Evolutionary conservation across 768 basidiomycete genomes (phyloP), one percentile per base, ranked within the genome.

Genomic region (Imleria badia): DNA sequence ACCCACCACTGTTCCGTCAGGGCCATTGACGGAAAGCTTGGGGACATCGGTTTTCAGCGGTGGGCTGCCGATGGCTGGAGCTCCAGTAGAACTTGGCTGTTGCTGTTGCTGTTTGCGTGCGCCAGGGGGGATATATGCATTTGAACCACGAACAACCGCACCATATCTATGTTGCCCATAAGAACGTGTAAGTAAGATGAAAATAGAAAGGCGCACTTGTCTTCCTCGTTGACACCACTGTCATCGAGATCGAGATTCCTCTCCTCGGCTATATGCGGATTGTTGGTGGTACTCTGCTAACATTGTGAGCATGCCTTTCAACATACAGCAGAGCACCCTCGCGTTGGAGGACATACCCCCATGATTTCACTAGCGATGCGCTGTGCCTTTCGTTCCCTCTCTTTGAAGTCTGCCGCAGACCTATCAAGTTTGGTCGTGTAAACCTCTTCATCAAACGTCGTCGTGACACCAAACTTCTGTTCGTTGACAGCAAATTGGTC

Each of bases 401-500:
- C 91, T 74, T 88, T 91, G 71, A 81, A 99, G 71, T 95, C 94
- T 20, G 87, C 81, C 8, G 84, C 88, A 50, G 74, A 81, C 59
- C 91, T 83, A 67, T 98, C 92, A 42, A 99, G 78, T 73, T 85
- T 93, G 17, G 96, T 98, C 12, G 97, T 98, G 71, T 99, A 99
- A 33, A 86, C 67, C 53, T 96, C 91, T 75, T 99, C 97, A 65
- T 96, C 88, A 72, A 92, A 99, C 62, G 83, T 83, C 10, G 94
- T 93, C 64, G 79, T 93, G 58, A 96, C 85, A 22, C 97, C 97
- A 66, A 97, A 98, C 51, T 92, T 78, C 63, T 89, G 80, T 73
- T 98, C 96, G 72, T 98, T 99, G 39, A 78, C 91, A 19, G 86
- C 86, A 63, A 96, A 99, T 71, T 97, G 94, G 71, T 99, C 94